A percentile compares a stretch with the other conserved stretches of the same genome.
Conservation (phyloP, 1,284 basidiomycete genomes). For the Amylostereum chailletii region DNA sequence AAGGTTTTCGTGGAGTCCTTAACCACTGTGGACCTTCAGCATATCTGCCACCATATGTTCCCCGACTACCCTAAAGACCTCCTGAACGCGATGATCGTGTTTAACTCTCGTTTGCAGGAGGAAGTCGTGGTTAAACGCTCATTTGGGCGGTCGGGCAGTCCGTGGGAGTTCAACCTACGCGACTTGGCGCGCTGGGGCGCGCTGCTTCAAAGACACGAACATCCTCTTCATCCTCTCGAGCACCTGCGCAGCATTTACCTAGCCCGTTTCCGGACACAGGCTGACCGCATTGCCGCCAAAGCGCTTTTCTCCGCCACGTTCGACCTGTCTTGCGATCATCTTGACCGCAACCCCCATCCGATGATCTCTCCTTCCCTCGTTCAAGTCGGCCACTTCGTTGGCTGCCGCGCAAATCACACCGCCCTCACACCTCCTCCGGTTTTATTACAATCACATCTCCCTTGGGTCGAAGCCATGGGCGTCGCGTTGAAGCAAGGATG, state of each 20-base stretch:
- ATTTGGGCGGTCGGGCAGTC: conserved; percentile 81
- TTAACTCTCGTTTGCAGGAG: conserved; percentile 70
- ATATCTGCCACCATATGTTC: conserved; percentile 76
- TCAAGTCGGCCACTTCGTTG: conserved; percentile 66
- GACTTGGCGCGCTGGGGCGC: conserved; percentile 91
- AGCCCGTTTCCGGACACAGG: conserved; percentile 73
- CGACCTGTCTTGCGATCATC: conserved; percentile 22
- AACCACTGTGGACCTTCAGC: conserved; percentile 67
- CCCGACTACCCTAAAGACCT: conserved; percentile 47
- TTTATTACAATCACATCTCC: conserved; percentile 58
- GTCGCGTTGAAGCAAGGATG: conserved; percentile 75
- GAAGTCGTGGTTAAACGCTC: conserved; percentile 59
- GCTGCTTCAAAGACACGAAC: conserved; percentile 34
- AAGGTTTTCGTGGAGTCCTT: conserved; percentile 94
- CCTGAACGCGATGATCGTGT: conserved; percentile 76
- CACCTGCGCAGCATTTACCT: conserved; percentile 73
- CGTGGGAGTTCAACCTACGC: conserved; percentile 99
- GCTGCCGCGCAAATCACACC: conserved; percentile 36
- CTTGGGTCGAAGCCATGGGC: conserved; percentile 69
- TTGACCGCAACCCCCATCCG: conserved; percentile 34
- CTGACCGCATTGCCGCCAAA: conserved; percentile 59
- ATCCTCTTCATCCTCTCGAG: conserved; percentile 47
- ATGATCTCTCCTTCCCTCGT: conserved; percentile 44
- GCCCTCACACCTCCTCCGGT: conserved; percentile 24
- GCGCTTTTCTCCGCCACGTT: conserved; percentile 62